phyloP scores from a whole-genome alignment of 1,139 yeast species.

The Diutina scorzettiae region DNA sequence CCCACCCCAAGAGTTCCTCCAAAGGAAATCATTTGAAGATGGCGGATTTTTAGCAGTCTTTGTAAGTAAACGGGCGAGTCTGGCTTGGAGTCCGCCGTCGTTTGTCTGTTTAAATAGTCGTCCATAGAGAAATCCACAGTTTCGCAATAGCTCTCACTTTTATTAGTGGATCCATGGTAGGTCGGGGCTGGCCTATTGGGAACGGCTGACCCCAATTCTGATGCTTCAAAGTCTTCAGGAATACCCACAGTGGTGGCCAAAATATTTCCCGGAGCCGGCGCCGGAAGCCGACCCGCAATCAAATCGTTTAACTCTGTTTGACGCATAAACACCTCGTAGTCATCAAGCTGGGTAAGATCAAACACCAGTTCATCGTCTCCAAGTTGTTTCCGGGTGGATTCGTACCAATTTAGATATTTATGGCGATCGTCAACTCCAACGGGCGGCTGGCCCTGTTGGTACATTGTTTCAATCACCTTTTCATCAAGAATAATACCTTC shows the following conservation, averaged over 20 bases:
- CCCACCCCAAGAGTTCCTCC: constrained; percentile 88
- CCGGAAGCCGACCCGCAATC: neutral
- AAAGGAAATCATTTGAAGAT: constrained; percentile 69
- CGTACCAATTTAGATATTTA: neutral
- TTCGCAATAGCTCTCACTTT: neutral
- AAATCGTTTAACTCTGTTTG: neutral
- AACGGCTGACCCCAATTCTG: neutral
- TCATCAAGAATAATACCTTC: neutral
- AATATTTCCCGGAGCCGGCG: neutral
- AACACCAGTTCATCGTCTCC: neutral
- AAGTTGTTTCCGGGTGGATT: neutral
- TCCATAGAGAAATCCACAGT: neutral
- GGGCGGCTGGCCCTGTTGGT: neutral
- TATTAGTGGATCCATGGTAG: neutral
- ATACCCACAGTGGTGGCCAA: constrained; percentile 3
- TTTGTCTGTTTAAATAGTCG: neutral
- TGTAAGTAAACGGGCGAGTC: constrained; percentile 16
- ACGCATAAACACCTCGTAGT: neutral
- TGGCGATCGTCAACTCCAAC: neutral
- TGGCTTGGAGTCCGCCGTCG: neutral
- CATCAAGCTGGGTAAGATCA: neutral
- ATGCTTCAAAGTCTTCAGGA: constrained; percentile 1
- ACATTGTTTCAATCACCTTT: neutral
- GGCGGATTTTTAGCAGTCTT: constrained; percentile 54
- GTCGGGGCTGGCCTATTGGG: neutral